Percentiles rank a stretch among this genome's conserved stretches.
phyloP scores from a whole-genome alignment of 2,329 filamentous ascomycete species.

The Penicillium sp. region DNA sequence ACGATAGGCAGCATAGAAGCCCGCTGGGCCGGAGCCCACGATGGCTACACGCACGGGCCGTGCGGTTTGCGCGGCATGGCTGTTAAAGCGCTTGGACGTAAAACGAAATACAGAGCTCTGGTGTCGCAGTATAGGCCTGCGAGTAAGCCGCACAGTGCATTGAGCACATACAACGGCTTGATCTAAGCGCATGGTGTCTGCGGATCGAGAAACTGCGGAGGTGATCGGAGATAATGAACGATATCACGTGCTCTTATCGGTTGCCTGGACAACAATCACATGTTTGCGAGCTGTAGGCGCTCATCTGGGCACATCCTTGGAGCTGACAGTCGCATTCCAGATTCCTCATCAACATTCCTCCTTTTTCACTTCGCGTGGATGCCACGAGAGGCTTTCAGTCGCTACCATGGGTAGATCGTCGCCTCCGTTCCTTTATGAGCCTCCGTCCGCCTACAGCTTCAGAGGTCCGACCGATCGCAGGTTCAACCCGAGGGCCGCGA shows the following conservation, averaged over 20 bases:
- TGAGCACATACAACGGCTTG: slow-evolving; percentile 31
- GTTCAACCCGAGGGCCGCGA: slow-evolving; percentile 88
- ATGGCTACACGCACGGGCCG: slow-evolving; percentile 76
- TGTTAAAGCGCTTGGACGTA: slow-evolving; percentile 29
- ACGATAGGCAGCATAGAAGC: slow-evolving; percentile 90
- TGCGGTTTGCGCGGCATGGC: slow-evolving; percentile 34
- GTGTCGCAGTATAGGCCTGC: slow-evolving; percentile 7
- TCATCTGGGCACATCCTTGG: not conserved
- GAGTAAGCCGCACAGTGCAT: slow-evolving; percentile 27
- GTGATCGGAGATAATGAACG: slow-evolving; percentile 3
- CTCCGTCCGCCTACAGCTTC: slow-evolving; percentile 53
- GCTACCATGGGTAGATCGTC: slow-evolving; percentile 52
- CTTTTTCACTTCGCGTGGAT: slow-evolving; percentile 35
- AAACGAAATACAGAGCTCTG: slow-evolving; percentile 7
- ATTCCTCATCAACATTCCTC: slow-evolving; percentile 25
- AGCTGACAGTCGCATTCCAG: slow-evolving; percentile 21
- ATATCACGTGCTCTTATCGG: slow-evolving; percentile 23
- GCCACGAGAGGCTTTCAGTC: slow-evolving; percentile 27
- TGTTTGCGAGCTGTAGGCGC: slow-evolving; percentile 15
- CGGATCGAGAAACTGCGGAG: slow-evolving; percentile 1
- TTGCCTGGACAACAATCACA: slow-evolving; percentile 35
- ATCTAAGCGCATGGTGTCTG: slow-evolving; percentile 27
- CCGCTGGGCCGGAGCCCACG: slow-evolving; percentile 89
- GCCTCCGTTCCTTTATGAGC: slow-evolving; percentile 73
- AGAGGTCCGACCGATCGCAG: slow-evolving; percentile 52